These are phyloP conservation scores for Euphorbia celastroides DNA, from an alignment of 441 rosid genomes.

Conservation along the genomic window DNA sequence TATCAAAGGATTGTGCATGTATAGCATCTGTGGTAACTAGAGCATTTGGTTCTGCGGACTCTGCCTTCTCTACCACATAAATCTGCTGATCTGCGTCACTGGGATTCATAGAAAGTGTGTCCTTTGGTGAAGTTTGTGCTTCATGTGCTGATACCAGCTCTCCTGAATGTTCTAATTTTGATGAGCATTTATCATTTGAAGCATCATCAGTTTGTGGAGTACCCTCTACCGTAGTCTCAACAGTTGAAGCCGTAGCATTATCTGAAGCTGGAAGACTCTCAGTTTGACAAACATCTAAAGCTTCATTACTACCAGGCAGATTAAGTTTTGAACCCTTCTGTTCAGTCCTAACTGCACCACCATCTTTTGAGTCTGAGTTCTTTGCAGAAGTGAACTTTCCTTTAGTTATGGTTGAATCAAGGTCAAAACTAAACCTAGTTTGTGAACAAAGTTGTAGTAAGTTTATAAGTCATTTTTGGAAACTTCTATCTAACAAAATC, in stretches of 20 bases:
- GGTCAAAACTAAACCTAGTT: conserved; percentile 56
- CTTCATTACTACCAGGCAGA: conserved; percentile 22
- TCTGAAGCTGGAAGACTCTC: conserved; percentile 13
- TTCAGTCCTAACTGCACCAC: conserved; percentile 27
- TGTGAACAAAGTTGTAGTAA: conserved; percentile 22
- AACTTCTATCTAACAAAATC: not conserved
- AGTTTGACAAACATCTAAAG: conserved; percentile 14
- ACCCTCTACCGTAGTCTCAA: conserved; percentile 23
- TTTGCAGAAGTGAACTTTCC: conserved; percentile 30
- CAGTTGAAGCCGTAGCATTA: not conserved
- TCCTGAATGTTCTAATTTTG: conserved; percentile 18
- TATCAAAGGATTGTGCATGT: conserved; percentile 21
- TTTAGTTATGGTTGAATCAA: conserved; percentile 33
- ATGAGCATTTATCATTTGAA: conserved; percentile 19
- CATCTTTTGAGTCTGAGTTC: conserved; percentile 25
- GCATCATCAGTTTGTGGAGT: conserved; percentile 20
- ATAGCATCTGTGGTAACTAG: conserved; percentile 25
- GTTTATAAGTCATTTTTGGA: conserved; percentile 6
- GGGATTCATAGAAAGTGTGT: conserved; percentile 8
- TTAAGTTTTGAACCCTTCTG: conserved; percentile 20
- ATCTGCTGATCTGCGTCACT: conserved; percentile 33
- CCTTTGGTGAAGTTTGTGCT: conserved; percentile 20
- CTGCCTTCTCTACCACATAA: conserved; percentile 20
- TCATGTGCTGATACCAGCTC: conserved; percentile 8
- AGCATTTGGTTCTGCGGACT: conserved; percentile 16